Evolutionary conservation across 345 rosid genomes (phyloP), one percentile per base, ranked within the genome.

Genomic region (Durio zibethinus): DNA sequence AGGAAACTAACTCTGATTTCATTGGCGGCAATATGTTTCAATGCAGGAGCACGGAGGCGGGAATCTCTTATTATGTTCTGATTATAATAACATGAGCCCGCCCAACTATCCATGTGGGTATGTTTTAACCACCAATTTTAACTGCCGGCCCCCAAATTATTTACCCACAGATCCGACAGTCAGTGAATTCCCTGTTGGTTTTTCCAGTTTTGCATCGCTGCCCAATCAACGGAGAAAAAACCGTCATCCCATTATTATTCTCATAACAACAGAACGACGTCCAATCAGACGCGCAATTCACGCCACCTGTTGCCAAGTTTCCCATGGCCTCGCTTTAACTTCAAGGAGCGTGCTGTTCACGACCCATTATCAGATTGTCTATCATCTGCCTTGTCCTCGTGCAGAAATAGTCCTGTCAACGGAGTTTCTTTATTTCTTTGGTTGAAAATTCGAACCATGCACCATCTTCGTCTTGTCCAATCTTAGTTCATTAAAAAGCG

Each of bases 81-180:
- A 75, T 68, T 80, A 63, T 60, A 52, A 70, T 56, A 45, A 62
- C 15, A 25, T 47, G 38, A 77, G 75, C 36, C 20, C 47, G 3
- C 4, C 60, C 12, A 53, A 54, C 23, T 1, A 1, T 79, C 88
- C 87, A 85, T 87, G 88, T 85, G 88, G 86, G 45, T 57, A 74
- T 85, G 79, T 78, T 68, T 60, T 42, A 6, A 83, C 85, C 84
- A 53, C 69, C 12, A 0, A 63, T 76, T 77, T n/a, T n/a, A 0
- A 45, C 75, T 0, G 2, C 18, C 29, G n/a, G n/a, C n/a, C n/a
- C n/a, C 12, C n/a, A 27, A 23, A 29, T 61, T 75, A 21, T 76
- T 78, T 78, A 70, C 73, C 8, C 25, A 12, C 80, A 82, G 82
- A 79, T 80, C 86, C 87, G 77, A 57, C 29, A 63, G 79, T 81